A percentile compares a stretch with the other conserved stretches of the same genome.
These are phyloP conservation scores for Pseudopithomyces maydicus DNA, from an alignment of 2,329 filamentous ascomycete species.

Conservation along the genomic window DNA sequence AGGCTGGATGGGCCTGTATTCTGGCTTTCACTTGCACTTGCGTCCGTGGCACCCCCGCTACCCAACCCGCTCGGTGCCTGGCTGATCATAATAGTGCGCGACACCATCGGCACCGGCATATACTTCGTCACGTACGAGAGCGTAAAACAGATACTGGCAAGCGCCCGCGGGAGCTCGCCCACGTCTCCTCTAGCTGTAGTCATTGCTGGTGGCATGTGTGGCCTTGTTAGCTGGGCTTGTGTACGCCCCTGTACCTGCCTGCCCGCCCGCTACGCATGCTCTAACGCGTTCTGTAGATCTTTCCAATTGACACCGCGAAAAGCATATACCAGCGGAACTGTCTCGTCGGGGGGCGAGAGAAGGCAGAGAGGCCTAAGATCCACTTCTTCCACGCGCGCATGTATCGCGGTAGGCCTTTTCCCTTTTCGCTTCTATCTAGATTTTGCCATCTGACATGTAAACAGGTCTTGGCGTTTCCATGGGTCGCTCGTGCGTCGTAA, in stretches of 20 bases:
- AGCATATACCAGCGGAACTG: constrained; percentile 85
- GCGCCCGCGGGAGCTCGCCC: constrained; percentile 73
- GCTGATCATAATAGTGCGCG: constrained; percentile 64
- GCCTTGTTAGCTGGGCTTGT: constrained; percentile 82
- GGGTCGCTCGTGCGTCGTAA: constrained; percentile 79
- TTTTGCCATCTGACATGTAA: constrained; percentile 1
- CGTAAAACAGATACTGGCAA: constrained; percentile 79
- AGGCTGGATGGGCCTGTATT: constrained; percentile 76
- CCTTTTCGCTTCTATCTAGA: background rate
- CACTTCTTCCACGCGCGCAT: constrained; percentile 77
- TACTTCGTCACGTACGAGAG: constrained; percentile 93
- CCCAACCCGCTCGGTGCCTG: background rate
- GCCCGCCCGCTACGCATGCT: background rate
- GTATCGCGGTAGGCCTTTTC: constrained; percentile 69
- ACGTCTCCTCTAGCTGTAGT: constrained; percentile 80
- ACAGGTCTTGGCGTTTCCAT: constrained; percentile 77
- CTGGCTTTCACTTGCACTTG: constrained; percentile 78
- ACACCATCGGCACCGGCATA: constrained; percentile 81
- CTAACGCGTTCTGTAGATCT: constrained; percentile 48
- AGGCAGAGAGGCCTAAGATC: constrained; percentile 66
- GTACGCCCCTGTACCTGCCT: constrained; percentile 56
- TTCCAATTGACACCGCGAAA: constrained; percentile 78
- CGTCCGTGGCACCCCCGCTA: constrained; percentile 56
- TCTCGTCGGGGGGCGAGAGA: constrained; percentile 68
- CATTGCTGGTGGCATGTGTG: constrained; percentile 78